Evolutionary conservation across 2,329 filamentous ascomycete species (phyloP).

Genomic region (Hypoxylon sp.): DNA sequence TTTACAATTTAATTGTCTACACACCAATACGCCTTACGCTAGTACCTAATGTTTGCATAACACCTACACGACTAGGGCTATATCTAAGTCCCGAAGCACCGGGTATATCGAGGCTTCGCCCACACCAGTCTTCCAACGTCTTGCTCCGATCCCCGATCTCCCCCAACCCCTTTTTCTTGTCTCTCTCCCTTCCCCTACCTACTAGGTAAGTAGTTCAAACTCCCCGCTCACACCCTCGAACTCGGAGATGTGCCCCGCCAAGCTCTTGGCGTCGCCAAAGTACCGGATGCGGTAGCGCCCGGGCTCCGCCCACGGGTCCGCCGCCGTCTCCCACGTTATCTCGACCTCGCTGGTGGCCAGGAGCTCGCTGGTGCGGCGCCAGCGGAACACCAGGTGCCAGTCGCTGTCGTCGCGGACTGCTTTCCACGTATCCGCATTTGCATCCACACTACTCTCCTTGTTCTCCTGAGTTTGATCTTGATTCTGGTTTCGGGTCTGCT

Average conservation of each 20-base stretch:
- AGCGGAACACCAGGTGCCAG: constrained; percentile 85
- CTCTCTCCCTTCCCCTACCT: neutral
- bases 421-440: constrained; percentile 66
- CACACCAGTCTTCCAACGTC: constrained; percentile 9
- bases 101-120: neutral
- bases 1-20: constrained; percentile 1
- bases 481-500: neutral
- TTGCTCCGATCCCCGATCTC: neutral
- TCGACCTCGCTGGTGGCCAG: constrained; percentile 82
- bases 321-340: constrained; percentile 83
- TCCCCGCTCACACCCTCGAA: constrained; percentile 78
- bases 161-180: neutral
- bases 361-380: constrained; percentile 79
- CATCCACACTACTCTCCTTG: neutral
- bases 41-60: neutral
- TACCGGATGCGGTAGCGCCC: constrained; percentile 85
- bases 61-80: neutral
- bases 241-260: constrained; percentile 72
- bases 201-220: constrained; percentile 58
- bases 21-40: neutral
- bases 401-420: constrained; percentile 81
- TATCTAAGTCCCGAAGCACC: neutral
- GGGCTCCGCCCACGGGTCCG: constrained; percentile 62
- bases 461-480: constrained; percentile 3
- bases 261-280: constrained; percentile 82